Conservation (phyloP, 306 rosid species). For the Biancaea sappan region DNA sequence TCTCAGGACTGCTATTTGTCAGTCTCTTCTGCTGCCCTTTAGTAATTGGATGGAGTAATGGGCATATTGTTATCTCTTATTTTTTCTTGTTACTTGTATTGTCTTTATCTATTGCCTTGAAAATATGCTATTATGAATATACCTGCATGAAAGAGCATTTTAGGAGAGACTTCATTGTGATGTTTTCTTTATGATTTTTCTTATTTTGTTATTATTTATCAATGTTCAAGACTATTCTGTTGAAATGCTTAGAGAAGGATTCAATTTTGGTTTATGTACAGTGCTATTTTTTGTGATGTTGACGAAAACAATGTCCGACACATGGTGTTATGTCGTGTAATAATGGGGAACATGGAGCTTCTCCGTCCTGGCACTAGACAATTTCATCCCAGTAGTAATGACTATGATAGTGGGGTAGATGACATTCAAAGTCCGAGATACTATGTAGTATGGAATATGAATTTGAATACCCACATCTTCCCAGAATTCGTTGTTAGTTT, state of each 20-base stretch:
- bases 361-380: slow-evolving; percentile 58
- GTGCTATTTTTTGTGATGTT: slow-evolving; percentile 64
- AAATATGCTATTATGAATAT: neutral
- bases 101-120: neutral
- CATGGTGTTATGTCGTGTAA: slow-evolving; percentile 68
- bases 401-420: slow-evolving; percentile 76
- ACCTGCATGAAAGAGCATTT: neutral
- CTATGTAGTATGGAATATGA: slow-evolving; percentile 66
- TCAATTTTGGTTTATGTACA: slow-evolving; percentile 40
- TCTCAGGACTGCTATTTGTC: neutral
- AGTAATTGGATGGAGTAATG: slow-evolving; percentile 1
- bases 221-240: slow-evolving; percentile 19
- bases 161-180: neutral
- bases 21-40: slow-evolving; percentile 3
- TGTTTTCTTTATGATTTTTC: slow-evolving; percentile 10
- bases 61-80: neutral
- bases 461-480: slow-evolving; percentile 65
- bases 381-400: slow-evolving; percentile 55
- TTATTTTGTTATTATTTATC: neutral
- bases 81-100: neutral
- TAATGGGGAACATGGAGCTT: slow-evolving; percentile 68
- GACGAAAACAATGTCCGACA: slow-evolving; percentile 61
- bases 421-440: slow-evolving; percentile 51
- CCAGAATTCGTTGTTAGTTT: slow-evolving; percentile 73
- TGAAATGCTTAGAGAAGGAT: slow-evolving; percentile 30